Base-by-base conservation (phyloP, 768 basidiomycete genomes). In the Hortiboletus campestris region DNA sequence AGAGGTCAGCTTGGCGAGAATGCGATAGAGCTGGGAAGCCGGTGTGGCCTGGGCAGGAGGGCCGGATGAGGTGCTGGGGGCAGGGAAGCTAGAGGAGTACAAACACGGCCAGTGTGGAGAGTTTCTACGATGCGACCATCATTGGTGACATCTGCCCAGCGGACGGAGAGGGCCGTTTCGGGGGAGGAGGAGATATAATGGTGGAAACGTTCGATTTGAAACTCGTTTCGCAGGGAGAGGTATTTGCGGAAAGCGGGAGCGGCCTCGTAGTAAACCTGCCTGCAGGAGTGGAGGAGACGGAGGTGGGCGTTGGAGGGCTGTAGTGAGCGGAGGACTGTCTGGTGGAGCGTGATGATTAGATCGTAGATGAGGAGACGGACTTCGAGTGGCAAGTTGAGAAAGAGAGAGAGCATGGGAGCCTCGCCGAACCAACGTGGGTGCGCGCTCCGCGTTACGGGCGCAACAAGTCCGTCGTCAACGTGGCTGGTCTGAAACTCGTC, bases 161-260 rank as follows among this genome's bases (percentile, higher is more conserved):
- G 52, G 19, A 77, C 61, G 16, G 48, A 25, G 25, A 25, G 48
- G 35, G 63, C 63, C 25, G 59, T 36, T 49, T 59, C 55, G 6
- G 61, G 63, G 22, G 49, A 57, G 25, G 49, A 57, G 31, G 53
- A 55, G 25, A 60, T 57, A 72, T 71, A 39, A 46, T 55, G 40
- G 60, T 49, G 38, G 56, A 61, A 63, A 25, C 56, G 59, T 28
- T 57, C 58, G 19, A 76, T 73, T 57, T 79, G 73, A 38, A 56
- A 61, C 64, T 76, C 76, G 62, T 75, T 66, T 51, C 65, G 52
- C 31, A 79, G 71, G 31, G 74, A 76, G 46, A 76, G 28, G 57
- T 77, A 75, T 39, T 61, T 63, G 31, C 65, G 58, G 46, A 75
- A 56, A 16, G 66, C 46, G 39, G 53, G 43, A 17, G 56, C 55